These are phyloP conservation scores for Yamadazyma epiphylla DNA, from an alignment of 1,139 yeast genomes.

Conservation along the genomic window DNA sequence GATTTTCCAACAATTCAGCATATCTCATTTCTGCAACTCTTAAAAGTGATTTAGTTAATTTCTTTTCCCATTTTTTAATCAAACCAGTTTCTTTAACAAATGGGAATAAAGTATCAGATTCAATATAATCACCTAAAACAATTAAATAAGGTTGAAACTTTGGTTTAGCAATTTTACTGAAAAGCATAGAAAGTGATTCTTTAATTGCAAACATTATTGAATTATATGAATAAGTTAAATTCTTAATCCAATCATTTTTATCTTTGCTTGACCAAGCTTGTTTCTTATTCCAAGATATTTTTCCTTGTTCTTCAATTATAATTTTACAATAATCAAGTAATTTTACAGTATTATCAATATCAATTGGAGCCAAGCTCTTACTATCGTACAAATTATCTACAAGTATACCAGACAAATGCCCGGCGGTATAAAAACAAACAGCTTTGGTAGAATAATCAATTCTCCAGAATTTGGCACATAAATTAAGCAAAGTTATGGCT, in stretches of 20 bases:
- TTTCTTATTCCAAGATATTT: slow-evolving; percentile 33
- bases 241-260: slow-evolving; percentile 49
- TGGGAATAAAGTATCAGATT: slow-evolving; percentile 43
- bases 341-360: slow-evolving; percentile 23
- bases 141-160: slow-evolving; percentile 54
- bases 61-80: slow-evolving; percentile 49
- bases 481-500: slow-evolving; percentile 36
- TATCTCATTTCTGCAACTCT: slow-evolving; percentile 58
- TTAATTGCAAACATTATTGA: slow-evolving; percentile 47
- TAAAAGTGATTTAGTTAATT: slow-evolving; percentile 45
- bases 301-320: slow-evolving; percentile 29
- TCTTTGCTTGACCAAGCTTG: slow-evolving; percentile 47
- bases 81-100: slow-evolving; percentile 34
- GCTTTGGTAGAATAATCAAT: slow-evolving; percentile 52
- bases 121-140: slow-evolving; percentile 51
- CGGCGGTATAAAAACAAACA: slow-evolving; percentile 50
- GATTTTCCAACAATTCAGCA: slow-evolving; percentile 48
- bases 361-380: slow-evolving; percentile 28
- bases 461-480: slow-evolving; percentile 60
- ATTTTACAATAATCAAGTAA: slow-evolving; percentile 27
- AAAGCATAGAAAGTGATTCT: slow-evolving; percentile 42
- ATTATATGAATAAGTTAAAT: slow-evolving; percentile 45
- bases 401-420: slow-evolving; percentile 39
- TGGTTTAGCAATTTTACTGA: slow-evolving; percentile 50
- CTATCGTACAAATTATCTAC: slow-evolving; percentile 28